Evolutionary conservation across 257 asterid species (phyloP).

Genomic region (Cruciata laevipes): DNA sequence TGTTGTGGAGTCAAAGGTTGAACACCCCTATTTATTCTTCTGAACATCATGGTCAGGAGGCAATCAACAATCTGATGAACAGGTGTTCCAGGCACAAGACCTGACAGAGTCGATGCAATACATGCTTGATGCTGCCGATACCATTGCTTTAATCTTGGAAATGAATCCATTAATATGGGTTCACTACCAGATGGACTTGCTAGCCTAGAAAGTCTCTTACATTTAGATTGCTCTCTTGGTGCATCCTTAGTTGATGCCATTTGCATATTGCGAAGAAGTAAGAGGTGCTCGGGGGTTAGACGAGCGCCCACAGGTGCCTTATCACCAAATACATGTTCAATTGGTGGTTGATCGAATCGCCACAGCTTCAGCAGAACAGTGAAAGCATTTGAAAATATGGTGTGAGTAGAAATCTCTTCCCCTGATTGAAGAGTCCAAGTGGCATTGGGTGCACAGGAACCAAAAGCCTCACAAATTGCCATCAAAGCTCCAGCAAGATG

Average conservation of each 20-base stretch:
- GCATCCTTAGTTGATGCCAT: slow-evolving; percentile 45
- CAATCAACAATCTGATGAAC: slow-evolving; percentile 87
- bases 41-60: slow-evolving; percentile 76
- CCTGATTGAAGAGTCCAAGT: slow-evolving; percentile 72
- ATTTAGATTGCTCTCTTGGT: slow-evolving; percentile 37
- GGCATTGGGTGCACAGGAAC: slow-evolving; percentile 76
- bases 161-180: slow-evolving; percentile 72
- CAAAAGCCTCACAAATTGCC: slow-evolving; percentile 94
- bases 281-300: slow-evolving; percentile 77
- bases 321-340: slow-evolving; percentile 65
- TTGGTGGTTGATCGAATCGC: slow-evolving; percentile 91
- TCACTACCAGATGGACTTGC: slow-evolving; percentile 44
- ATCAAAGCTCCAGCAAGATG: slow-evolving; percentile 94
- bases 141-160: slow-evolving; percentile 90
- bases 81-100: slow-evolving; percentile 82
- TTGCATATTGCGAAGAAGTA: slow-evolving; percentile 67
- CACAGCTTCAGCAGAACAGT: slow-evolving; percentile 81
- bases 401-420: slow-evolving; percentile 73
- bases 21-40: slow-evolving; percentile 56
- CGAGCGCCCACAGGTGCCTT: slow-evolving; percentile 63
- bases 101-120: slow-evolving; percentile 74
- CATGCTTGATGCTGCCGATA: slow-evolving; percentile 87
- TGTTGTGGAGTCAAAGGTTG: slow-evolving; percentile 56
- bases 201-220: slow-evolving; percentile 45
- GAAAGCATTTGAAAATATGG: slow-evolving; percentile 89